Base-by-base conservation (phyloP, 768 basidiomycete species). In the Boletus patriciae region DNA sequence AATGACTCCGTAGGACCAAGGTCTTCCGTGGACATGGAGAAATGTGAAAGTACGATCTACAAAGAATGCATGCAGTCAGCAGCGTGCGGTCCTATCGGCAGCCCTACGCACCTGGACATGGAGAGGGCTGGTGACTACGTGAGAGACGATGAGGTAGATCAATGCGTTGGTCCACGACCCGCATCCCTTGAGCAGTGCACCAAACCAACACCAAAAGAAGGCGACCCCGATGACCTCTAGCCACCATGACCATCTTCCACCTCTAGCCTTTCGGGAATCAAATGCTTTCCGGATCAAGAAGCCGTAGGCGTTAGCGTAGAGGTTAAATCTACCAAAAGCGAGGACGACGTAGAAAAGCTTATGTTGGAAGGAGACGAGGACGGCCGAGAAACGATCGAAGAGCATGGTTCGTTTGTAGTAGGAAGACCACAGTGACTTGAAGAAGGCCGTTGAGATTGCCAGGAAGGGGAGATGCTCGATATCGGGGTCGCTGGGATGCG, bases 21-120 rank as follows among this genome's bases (percentile, higher is more conserved):
- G 68, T 98, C 96, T 10, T 78, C 88, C 3, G 94, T 95, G 13
- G 96, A 94, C 78, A 94, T 93, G 47, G 92, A 88, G 71, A 95
- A 99, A 77, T 99, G 97, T 9, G 97, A 99, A 27, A 98, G 84
- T 2, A 98, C 95, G 64, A 99, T 98, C 88, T 89, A 63, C 18
- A 25, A 31, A 44, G 41, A 33, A 42, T 19, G 36, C 2, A 9
- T 31, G 62, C 16, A 36, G 50, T 67, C 41, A 68, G 50, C 18
- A 18, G 23, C 4, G 36, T 50, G 11, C 5, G 13, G 23, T 21
- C 25, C 27, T 16, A 23, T 27, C n/a, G 1, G 11, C 31, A 31
- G 60, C 44, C 21, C 51, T 43, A 74, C 79, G 55, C 65, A 90
- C 96, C 84, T 98, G 97, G 33, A 98, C 83, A 67, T 99, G 97